Percentiles rank a stretch among this genome's conserved stretches.
These are phyloP conservation scores for Leptographium procerum DNA, from an alignment of 2,329 filamentous ascomycete species.

Conservation along the genomic window DNA sequence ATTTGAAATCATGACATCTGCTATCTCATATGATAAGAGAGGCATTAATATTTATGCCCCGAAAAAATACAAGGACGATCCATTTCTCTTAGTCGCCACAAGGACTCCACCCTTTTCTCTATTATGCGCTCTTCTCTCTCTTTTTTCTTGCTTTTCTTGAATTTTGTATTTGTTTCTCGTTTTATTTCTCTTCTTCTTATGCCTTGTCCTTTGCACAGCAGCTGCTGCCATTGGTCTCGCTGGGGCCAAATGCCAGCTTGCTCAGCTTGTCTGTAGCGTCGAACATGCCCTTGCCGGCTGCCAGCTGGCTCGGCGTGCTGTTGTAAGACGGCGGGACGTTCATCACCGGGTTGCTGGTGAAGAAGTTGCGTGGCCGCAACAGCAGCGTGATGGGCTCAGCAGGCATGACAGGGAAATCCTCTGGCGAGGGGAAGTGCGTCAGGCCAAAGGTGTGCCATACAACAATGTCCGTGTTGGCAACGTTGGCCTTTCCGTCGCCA, in stretches of 20 bases:
- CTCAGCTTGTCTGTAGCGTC: constrained; percentile 38
- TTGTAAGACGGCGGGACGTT: constrained; percentile 71
- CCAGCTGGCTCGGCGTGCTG: constrained; percentile 59
- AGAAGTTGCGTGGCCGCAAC: constrained; percentile 72
- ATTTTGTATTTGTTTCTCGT: background rate
- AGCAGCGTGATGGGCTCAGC: constrained; percentile 74
- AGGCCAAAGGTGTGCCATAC: constrained; percentile 92
- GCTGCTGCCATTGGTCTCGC: background rate
- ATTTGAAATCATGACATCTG: background rate
- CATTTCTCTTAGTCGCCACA: too few relatives aligned
- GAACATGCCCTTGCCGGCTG: constrained; percentile 30
- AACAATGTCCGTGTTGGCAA: constrained; percentile 77
- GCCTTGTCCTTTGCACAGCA: constrained; percentile 11
- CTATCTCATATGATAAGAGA: background rate
- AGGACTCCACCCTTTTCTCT: background rate
- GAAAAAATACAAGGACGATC: background rate
- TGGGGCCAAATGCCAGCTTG: constrained; percentile 20
- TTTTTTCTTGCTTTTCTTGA: background rate
- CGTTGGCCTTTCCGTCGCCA: constrained; percentile 51
- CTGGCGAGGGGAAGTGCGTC: constrained; percentile 78
- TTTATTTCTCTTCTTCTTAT: background rate
- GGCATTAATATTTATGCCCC: background rate
- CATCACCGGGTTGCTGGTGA: constrained; percentile 64
- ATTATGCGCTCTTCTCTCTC: background rate
- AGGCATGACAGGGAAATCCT: constrained; percentile 90